Percentiles rank a stretch among this genome's conserved stretches.
Conservation (phyloP, 2,329 filamentous ascomycete genomes). For the Scolecobasidium constrictum region DNA sequence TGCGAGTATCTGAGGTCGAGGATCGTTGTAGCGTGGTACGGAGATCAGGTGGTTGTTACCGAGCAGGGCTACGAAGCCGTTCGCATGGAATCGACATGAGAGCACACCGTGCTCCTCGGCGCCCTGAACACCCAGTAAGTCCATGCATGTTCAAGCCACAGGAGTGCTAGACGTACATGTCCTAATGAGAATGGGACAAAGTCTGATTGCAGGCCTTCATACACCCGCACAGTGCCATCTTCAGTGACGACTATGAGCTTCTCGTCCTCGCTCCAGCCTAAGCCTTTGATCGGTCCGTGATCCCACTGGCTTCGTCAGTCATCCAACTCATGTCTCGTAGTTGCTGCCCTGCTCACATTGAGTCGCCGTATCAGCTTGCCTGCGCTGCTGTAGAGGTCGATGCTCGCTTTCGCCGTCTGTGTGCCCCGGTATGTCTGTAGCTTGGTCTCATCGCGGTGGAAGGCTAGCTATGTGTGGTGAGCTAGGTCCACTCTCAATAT, state of each 20-base stretch:
- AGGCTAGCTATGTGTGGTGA: constrained; percentile 44
- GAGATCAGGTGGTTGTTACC: constrained; percentile 78
- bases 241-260: constrained; percentile 77
- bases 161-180: constrained; percentile 38
- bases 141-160: background rate
- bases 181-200: constrained; percentile 92
- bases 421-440: constrained; percentile 66
- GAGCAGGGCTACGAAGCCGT: constrained; percentile 85
- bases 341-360: constrained; percentile 35
- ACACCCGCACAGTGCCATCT: constrained; percentile 84
- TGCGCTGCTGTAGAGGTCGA: constrained; percentile 89
- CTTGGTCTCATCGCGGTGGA: constrained; percentile 83
- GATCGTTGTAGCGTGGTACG: constrained; percentile 84
- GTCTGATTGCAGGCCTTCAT: constrained; percentile 83
- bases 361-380: constrained; percentile 80
- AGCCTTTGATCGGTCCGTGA: constrained; percentile 71
- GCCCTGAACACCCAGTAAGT: constrained; percentile 34
- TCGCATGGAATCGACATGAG: constrained; percentile 83
- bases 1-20: constrained; percentile 73
- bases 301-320: constrained; percentile 58
- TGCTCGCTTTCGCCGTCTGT: constrained; percentile 64
- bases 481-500: background rate
- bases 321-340: constrained; percentile 12
- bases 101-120: constrained; percentile 80
- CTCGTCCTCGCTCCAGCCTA: constrained; percentile 97